Base-by-base conservation (phyloP, 1,284 basidiomycete genomes). In the Pseudozyma thailandica region DNA sequence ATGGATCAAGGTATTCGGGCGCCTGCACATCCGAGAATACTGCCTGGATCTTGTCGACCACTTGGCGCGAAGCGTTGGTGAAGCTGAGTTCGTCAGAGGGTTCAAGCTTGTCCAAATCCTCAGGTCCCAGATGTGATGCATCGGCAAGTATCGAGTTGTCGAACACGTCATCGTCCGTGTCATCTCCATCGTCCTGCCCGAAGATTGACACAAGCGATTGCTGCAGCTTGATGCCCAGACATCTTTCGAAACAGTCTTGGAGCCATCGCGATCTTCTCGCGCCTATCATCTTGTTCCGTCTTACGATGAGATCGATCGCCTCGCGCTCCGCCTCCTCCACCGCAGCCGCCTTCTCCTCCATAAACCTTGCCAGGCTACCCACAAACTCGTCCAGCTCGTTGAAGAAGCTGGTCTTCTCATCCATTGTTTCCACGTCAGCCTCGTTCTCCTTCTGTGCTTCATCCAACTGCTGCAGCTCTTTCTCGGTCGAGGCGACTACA, bases 331-430 rank as follows among this genome's bases (percentile, higher is more conserved):
- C 42, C 37, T 71, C 68, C 15, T 81, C 77, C 20, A 81, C 50
- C 8, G 46, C 28, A 1, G 48, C 69, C 50, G 52, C 50, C 49
- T 80, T 82, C 4, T 63, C 69, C 30, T 78, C 75, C 55, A 81
- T 57, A 28, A 82, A 79, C 20, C 51, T 37, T 9, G 80, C 76
- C 26, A 82, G 31, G 21, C 57, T 75, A 4, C 47, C 54, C 18
- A 78, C 66, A 50, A 79, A 82, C 6, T 25, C 50, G 10, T 79
- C 68, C 9, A 82, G 51, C 61, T 82, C 80, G 12, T 66, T 41
- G 45, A 79, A 78, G 78, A 79, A 82, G 21, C 66, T 69, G 44
- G 59, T 58, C 31, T 75, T 76, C 15, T 69, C 63, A 28, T 78
- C 79, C 4, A 71, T 51, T 10, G 30, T 57, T 10, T 25, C 71